Base-by-base conservation (phyloP, 163 green algal genomes). In the Scenedesmus sp. region DNA sequence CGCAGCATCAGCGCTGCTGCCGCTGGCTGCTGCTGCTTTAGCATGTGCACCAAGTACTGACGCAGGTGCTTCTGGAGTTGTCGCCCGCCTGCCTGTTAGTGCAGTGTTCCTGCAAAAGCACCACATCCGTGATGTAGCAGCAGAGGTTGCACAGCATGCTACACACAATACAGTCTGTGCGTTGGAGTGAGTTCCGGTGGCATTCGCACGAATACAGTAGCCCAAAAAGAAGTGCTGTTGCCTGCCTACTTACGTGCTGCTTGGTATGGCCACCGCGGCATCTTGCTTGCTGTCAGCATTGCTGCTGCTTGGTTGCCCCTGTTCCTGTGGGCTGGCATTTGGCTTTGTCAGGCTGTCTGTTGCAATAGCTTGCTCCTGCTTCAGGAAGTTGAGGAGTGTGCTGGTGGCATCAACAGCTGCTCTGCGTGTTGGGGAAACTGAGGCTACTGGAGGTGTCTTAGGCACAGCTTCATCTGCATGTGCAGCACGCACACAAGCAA, bases 311-410 rank as follows among this genome's bases (percentile, higher is more conserved):
- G 60, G 23, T 59, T 90, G 26, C 62, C 34, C 54, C 55, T 88
- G 59, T 79, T 55, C 34, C n/a, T 88, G 84, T 56, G 16, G 55
- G 81, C 52, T 86, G 70, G 70, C 70, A 52, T 5, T 8, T 52
- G 70, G 70, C 70, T 79, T 46, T 79, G 70, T 52, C 70, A 79
- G 70, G 70, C 70, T 79, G 70, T 84, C 70, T 56, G 62, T 83
- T 2, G 84, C 55, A 52, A 82, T 64, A 7, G 16, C 89, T 62
- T 89, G 66, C 66, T 91, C 88, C 76, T 91, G 88, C 59, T 82
- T 84, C 20, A 92, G 70, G 52, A 92, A 92, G n/a, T 84, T 89
- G 20, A 89, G 18, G 62, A 92, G 82, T 12, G 89, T 92, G 82
- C 81, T 84, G 62, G 59, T 84, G 13, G 89, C 89, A 66, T 92